Conservation (phyloP, 257 asterid species). For the Penstemon davidsonii region DNA sequence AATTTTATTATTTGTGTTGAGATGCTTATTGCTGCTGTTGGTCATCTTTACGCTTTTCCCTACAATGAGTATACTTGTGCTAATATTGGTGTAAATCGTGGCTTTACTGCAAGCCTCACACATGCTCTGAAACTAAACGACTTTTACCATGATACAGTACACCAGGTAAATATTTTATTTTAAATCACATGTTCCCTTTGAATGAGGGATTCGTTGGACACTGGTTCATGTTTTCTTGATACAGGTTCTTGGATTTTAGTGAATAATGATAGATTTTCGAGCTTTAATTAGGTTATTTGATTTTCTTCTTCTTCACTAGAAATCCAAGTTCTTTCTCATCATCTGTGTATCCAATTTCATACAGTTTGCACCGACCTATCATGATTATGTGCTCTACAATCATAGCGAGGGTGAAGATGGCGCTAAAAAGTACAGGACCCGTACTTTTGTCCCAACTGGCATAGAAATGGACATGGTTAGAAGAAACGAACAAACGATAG, state of each 20-base stretch:
- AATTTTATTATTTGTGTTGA: slow-evolving; percentile 86
- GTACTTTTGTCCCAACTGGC: slow-evolving; percentile 95
- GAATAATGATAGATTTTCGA: no score
- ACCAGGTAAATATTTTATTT: slow-evolving; percentile 59
- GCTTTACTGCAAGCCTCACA: slow-evolving; percentile 77
- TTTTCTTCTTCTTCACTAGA: no score
- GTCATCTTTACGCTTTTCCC: slow-evolving; percentile 92
- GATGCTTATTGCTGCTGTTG: slow-evolving; percentile 95
- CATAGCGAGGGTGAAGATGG: slow-evolving; percentile 89
- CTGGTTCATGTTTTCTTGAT: slow-evolving; percentile 13
- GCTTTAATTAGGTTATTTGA: no score
- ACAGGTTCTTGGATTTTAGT: background rate
- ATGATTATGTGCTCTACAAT: slow-evolving; percentile 94
- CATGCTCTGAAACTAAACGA: slow-evolving; percentile 88
- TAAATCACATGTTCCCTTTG: slow-evolving; percentile 1
- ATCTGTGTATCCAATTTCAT: slow-evolving; percentile 18
- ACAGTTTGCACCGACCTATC: slow-evolving; percentile 98
- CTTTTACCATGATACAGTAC: slow-evolving; percentile 94
- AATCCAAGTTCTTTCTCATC: slow-evolving; percentile 14
- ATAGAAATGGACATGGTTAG: slow-evolving; percentile 92
- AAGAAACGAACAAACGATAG: slow-evolving; percentile 62
- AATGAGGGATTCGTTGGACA: slow-evolving; percentile 1
- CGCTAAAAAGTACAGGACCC: slow-evolving; percentile 80
- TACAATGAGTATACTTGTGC: slow-evolving; percentile 97
- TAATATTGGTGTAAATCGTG: slow-evolving; percentile 68